Conservation (phyloP, 345 rosid species). For the sweet orange (Citrus sinensis) region DVS_A1.0 CM039163.1:44718501-44719000, state of each 20-base stretch:
- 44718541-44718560: constrained; percentile 93
- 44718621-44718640: constrained; percentile 88
- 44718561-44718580: constrained; percentile 78
- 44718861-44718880: constrained; percentile 94
- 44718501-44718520: constrained; percentile 43
- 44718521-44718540: constrained; percentile 95
- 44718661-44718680: neutral
- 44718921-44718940: constrained; percentile 69
- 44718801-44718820: constrained; percentile 87
- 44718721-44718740: constrained; percentile 94
- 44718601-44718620: constrained; percentile 82
- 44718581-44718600: constrained; percentile 89
- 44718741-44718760: constrained; percentile 96
- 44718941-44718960: constrained; percentile 82
- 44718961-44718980: constrained; percentile 85
- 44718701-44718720: constrained; percentile 37
- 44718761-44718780: constrained; percentile 84
- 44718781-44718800: constrained; percentile 88
- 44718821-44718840: constrained; percentile 92
- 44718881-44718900: constrained; percentile 88
- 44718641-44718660: neutral
- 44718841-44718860: constrained; percentile 98
- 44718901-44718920: constrained; percentile 78
- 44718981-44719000: constrained; percentile 97
- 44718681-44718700: constrained; percentile 3